Evolutionary conservation across 768 basidiomycete genomes (phyloP).

Genomic region (Lactifluus subvellereus): DNA sequence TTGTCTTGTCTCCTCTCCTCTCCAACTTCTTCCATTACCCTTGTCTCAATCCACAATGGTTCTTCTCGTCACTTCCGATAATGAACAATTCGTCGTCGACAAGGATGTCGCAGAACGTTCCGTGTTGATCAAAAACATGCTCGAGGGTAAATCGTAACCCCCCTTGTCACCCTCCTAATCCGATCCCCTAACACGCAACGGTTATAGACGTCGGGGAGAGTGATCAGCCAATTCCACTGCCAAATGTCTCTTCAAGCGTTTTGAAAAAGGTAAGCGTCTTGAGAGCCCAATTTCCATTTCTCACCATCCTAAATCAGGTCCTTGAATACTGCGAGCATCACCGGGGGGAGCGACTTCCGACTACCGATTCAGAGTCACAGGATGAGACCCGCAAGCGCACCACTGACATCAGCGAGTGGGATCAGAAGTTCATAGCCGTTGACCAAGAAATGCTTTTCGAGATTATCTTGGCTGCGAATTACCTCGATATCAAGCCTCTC

Average conservation of each 20-base stretch:
- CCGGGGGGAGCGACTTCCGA: slow-evolving; percentile 91
- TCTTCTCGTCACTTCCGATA: slow-evolving; percentile 89
- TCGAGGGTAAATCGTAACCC: slow-evolving; percentile 61
- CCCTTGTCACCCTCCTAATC: slow-evolving; percentile 3
- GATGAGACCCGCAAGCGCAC: slow-evolving; percentile 97
- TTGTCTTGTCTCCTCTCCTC: not conserved
- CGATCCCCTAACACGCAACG: slow-evolving; percentile 12
- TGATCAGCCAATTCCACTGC: slow-evolving; percentile 90
- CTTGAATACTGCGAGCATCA: slow-evolving; percentile 99
- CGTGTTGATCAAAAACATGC: slow-evolving; percentile 99
- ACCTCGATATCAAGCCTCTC: slow-evolving; percentile 98
- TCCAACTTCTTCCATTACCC: slow-evolving; percentile 2
- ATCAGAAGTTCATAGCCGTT: slow-evolving; percentile 96
- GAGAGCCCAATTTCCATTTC: not conserved
- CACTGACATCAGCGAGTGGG: slow-evolving; percentile 99
- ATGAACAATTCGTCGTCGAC: slow-evolving; percentile 89
- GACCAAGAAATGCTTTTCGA: slow-evolving; percentile 99
- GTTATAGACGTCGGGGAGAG: slow-evolving; percentile 83
- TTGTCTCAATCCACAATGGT: slow-evolving; percentile 50
- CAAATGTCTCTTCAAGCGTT: slow-evolving; percentile 89
- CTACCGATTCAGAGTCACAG: slow-evolving; percentile 71
- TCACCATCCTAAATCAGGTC: slow-evolving; percentile 48
- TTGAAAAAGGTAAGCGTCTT: slow-evolving; percentile 72
- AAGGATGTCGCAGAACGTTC: slow-evolving; percentile 92
- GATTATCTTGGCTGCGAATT: slow-evolving; percentile 99